Evolutionary conservation across 2,329 filamentous ascomycete genomes (phyloP).

Genomic region (Penicillium vulpinum): DNA sequence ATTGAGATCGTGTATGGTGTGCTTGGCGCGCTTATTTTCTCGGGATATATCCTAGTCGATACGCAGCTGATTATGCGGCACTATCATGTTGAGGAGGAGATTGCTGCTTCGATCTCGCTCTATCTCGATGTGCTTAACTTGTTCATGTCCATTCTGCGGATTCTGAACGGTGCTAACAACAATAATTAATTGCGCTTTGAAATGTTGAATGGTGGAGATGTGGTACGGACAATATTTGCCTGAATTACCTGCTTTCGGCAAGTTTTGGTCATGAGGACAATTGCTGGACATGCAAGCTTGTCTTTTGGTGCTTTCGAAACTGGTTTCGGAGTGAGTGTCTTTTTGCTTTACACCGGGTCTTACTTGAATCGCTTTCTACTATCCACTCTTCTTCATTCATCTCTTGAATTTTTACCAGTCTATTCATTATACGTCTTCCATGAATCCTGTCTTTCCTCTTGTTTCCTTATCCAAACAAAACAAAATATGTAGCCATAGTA

Average conservation of each 20-base stretch:
- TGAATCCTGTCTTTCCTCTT: neutral
- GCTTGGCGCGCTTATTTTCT: slow-evolving; percentile 82
- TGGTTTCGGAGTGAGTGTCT: neutral
- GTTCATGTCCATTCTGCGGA: slow-evolving; percentile 91
- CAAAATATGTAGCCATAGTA: neutral
- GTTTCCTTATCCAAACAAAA: neutral
- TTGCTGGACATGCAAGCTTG: neutral
- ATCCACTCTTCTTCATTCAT: neutral
- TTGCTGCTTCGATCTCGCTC: slow-evolving; percentile 88
- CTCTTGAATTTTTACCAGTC: neutral
- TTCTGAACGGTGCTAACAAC: slow-evolving; percentile 84
- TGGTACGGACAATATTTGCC: neutral
- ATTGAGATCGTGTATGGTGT: slow-evolving; percentile 83
- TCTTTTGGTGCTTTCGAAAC: slow-evolving; percentile 3
- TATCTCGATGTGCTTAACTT: slow-evolving; percentile 97
- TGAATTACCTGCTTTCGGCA: neutral
- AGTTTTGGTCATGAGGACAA: neutral
- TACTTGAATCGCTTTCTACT: neutral
- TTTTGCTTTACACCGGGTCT: neutral
- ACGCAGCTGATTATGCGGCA: slow-evolving; percentile 94
- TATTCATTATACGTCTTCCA: neutral
- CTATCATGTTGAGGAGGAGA: slow-evolving; percentile 97
- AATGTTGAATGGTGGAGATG: neutral
- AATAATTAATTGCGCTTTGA: slow-evolving; percentile 66
- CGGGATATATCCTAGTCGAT: slow-evolving; percentile 91